Base-by-base conservation (phyloP, 2,329 filamentous ascomycete species). In the Cryphonectria radicalis region DNA sequence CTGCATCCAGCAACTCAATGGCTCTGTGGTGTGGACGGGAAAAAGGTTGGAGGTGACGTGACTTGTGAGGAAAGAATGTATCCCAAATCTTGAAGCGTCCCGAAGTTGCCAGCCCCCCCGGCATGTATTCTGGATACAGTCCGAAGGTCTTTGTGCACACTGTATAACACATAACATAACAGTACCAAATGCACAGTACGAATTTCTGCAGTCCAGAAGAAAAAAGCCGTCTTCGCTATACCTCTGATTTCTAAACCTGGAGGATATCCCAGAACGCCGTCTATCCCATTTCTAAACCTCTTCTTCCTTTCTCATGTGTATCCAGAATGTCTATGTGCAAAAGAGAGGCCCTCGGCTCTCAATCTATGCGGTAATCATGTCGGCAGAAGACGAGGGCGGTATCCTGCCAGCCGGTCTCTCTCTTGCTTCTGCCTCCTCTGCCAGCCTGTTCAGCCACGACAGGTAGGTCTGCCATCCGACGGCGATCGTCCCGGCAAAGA, bases 391-490 rank as follows among this genome's bases (percentile, higher is more conserved):
- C 7, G 70, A 68, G 6, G 70, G 66, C 22, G 63, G 66, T 62
- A 69, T 64, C 42, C 63, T 69, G 28, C 60, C 69, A 46, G 65
- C 69, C n/a, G 66, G 59, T 50, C 60, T 69, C 2, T 62, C 67
- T 40, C 43, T 62, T 6, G 42, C 82, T 74, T 89, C 87, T 75
- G 85, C 83, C 65, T 84, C 83, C 79, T 94, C 93, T 1, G 93
- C 93, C 73, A 84, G 84, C 77, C 91, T 87, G 77, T 97, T 97
- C 77, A 97, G 81, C 80, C 90, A 92, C 75, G 91, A 93, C 76
- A 98, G 78, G 84, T 97, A 98, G 0, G 93, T 94, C 86, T 97
- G 95, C 95, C 95, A 98, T 0, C 92, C 93, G 67, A 97, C 91
- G 0, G 93, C 93, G 74, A 97, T 87, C 8, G 92, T 82, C 1